These are phyloP conservation scores for Aspergillus cavernicola DNA, from an alignment of 495 filamentous ascomycete species.

Conservation along the genomic window DNA sequence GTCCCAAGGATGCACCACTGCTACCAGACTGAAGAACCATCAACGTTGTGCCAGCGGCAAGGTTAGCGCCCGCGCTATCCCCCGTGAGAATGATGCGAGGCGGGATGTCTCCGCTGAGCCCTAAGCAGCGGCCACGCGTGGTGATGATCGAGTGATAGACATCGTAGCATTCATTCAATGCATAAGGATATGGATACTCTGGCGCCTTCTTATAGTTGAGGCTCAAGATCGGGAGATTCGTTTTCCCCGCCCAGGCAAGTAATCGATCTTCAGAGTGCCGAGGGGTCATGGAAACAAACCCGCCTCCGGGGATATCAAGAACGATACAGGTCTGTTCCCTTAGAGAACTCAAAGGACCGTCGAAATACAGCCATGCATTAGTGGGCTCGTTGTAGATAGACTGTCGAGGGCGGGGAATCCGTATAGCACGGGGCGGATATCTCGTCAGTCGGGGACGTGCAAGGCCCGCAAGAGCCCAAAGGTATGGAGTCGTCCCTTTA, in stretches of 20 bases:
- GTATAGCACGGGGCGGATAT: conserved; percentile 74
- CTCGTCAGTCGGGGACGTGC: conserved; percentile 73
- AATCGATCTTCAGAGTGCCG: conserved; percentile 89
- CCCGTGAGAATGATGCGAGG: conserved; percentile 82
- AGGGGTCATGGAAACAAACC: conserved; percentile 94
- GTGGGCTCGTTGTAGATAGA: conserved; percentile 81
- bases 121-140: conserved; percentile 74
- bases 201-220: conserved; percentile 94
- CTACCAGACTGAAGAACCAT: conserved; percentile 79
- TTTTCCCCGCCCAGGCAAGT: conserved; percentile 81
- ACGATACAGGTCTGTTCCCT: conserved; percentile 76
- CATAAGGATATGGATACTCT: conserved; percentile 92
- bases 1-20: conserved; percentile 51
- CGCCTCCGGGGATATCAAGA: conserved; percentile 88
- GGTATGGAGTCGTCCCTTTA: conserved; percentile 80
- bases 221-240: conserved; percentile 79
- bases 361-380: conserved; percentile 88
- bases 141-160: conserved; percentile 79
- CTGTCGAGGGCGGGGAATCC: conserved; percentile 73
- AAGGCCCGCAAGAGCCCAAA: conserved; percentile 63
- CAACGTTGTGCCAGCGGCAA: conserved; percentile 75
- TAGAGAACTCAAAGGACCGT: conserved; percentile 76
- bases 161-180: conserved; percentile 93
- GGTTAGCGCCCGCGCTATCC: conserved; percentile 89
- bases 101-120: conserved; percentile 64